These are phyloP conservation scores for Apiotrichum mycotoxinovorans DNA, from an alignment of 1,284 basidiomycete species.

Conservation along the genomic window DNA sequence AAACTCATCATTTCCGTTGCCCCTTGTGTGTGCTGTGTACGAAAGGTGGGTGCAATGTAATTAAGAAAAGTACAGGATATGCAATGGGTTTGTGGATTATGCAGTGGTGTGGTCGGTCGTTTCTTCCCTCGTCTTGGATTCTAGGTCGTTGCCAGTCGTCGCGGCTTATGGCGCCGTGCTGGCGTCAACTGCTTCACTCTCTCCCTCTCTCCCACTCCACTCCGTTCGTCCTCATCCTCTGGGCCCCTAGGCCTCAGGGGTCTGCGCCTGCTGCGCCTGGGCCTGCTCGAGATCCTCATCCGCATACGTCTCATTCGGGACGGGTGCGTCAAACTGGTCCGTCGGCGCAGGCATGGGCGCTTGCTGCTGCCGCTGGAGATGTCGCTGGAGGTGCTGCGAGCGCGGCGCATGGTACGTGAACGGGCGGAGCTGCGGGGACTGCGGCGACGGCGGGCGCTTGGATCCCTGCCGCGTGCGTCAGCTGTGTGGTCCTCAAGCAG, in stretches of 20 bases:
- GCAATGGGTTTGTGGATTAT: background rate
- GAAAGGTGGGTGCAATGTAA: background rate
- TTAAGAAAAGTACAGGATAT: too few species aligned
- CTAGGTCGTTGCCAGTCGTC: too few species aligned
- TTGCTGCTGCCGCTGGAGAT: conserved; percentile 35
- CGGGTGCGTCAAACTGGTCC: conserved; percentile 44
- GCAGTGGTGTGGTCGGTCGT: background rate
- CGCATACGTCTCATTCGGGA: conserved; percentile 45
- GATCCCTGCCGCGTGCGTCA: conserved; percentile 33
- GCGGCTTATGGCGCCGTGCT: too few species aligned
- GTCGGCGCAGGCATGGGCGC: conserved; percentile 20
- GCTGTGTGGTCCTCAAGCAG: background rate
- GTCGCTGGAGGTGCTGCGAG: conserved; percentile 35
- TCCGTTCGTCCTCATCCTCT: background rate
- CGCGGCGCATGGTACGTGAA: conserved; percentile 24
- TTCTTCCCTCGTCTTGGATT: too few species aligned
- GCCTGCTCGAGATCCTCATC: conserved; percentile 24
- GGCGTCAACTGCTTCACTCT: background rate
- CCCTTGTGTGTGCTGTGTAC: background rate
- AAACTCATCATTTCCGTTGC: conserved; percentile 22
- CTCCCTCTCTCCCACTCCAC: background rate
- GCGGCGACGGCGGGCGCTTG: conserved; percentile 44
- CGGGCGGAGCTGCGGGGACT: conserved; percentile 40
- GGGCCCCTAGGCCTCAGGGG: background rate
- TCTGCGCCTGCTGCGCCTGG: background rate